A percentile compares a stretch with the other conserved stretches of the same genome.
Conservation (phyloP, 768 basidiomycete genomes). For the Amanita rubescens region DNA sequence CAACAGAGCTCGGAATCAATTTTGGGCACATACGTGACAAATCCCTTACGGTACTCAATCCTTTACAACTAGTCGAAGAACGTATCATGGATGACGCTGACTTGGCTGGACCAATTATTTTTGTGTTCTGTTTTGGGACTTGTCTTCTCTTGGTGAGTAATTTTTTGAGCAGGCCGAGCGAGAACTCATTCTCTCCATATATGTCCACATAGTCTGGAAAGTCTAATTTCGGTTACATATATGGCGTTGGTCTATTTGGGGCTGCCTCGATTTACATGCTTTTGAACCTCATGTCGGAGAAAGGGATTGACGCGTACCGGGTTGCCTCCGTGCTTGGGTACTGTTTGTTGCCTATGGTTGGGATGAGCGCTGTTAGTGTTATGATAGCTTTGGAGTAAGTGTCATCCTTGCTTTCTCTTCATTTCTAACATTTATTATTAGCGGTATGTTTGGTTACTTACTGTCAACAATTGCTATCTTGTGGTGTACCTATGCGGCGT, state of each 20-base stretch:
- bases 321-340: constrained; percentile 94
- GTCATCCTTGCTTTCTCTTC: neutral
- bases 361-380: constrained; percentile 84
- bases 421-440: constrained; percentile 21
- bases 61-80: constrained; percentile 73
- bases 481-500: constrained; percentile 97
- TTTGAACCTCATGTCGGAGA: constrained; percentile 94
- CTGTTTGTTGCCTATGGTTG: constrained; percentile 94
- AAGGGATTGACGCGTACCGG: constrained; percentile 92
- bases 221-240: constrained; percentile 98
- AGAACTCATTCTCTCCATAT: constrained; percentile 9
- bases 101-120: constrained; percentile 91
- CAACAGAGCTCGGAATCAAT: constrained; percentile 91
- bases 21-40: constrained; percentile 93
- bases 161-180: neutral
- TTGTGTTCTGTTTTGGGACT: constrained; percentile 91
- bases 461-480: constrained; percentile 76
- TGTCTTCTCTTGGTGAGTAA: constrained; percentile 82
- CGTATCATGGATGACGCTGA: constrained; percentile 99
- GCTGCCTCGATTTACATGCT: constrained; percentile 88
- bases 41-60: constrained; percentile 93
- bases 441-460: constrained; percentile 80
- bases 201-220: constrained; percentile 95
- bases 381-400: constrained; percentile 83
- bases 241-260: constrained; percentile 95